Conservation (phyloP, 164 flowering plant genomes). For the Vitis amurensis region DNA sequence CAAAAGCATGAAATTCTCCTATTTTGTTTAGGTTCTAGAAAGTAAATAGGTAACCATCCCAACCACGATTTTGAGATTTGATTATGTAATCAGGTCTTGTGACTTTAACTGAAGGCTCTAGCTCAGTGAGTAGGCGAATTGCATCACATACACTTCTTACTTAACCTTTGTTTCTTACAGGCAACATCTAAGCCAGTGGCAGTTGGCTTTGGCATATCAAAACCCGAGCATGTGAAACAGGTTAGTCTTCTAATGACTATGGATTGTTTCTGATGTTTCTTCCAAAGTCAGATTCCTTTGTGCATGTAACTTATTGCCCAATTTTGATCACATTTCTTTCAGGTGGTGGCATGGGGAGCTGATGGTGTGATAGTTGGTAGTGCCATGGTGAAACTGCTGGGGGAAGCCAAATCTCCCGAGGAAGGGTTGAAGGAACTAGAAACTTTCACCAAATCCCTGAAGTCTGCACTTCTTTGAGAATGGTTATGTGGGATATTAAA, state of each 20-base stretch:
- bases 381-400: constrained; percentile 79
- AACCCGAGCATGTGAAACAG: constrained; percentile 90
- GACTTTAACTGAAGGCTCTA: neutral
- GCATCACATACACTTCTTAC: neutral
- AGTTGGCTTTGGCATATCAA: constrained; percentile 95
- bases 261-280: neutral
- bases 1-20: no score
- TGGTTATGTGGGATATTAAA: constrained; percentile 1
- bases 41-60: no score
- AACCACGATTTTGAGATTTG: no score
- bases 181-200: constrained; percentile 85
- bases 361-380: constrained; percentile 98
- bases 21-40: no score
- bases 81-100: no score
- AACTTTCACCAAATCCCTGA: constrained; percentile 63
- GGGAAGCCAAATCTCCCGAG: constrained; percentile 74
- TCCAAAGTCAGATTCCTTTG: neutral
- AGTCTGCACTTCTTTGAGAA: constrained; percentile 54
- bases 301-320: constrained; percentile 1
- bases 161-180: constrained; percentile 29
- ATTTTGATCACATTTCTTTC: constrained; percentile 11
- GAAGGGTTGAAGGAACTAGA: constrained; percentile 81
- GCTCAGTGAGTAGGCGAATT: neutral
- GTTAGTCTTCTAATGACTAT: constrained; percentile 30
- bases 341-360: constrained; percentile 95